These are phyloP conservation scores for Secale cereale DNA, from an alignment of 176 grass and related monocot species.

Conservation along the genomic window DNA sequence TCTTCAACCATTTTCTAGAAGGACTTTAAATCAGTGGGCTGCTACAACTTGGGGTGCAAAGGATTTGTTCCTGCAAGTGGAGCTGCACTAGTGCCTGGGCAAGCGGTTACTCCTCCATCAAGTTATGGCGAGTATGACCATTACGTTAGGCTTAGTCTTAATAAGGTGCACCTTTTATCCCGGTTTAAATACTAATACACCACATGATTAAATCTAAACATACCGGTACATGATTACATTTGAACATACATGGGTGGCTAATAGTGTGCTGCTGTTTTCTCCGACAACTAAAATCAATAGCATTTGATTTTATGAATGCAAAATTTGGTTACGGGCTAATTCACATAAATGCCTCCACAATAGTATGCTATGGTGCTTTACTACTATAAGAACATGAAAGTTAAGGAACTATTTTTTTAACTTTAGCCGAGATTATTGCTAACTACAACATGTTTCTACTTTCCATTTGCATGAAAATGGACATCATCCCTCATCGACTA, in stretches of 20 bases:
- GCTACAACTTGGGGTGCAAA: slow-evolving; percentile 28
- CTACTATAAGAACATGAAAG: neutral
- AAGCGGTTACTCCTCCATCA: slow-evolving; percentile 10
- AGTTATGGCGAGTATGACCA: neutral
- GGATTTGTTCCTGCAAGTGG: slow-evolving; percentile 33
- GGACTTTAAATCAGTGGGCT: neutral
- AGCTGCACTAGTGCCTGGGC: slow-evolving; percentile 17
- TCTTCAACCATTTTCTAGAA: neutral
- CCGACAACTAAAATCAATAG: neutral
- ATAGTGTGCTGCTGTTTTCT: neutral
- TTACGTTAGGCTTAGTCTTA: slow-evolving; percentile 26
- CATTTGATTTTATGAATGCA: neutral
- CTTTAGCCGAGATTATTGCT: neutral
- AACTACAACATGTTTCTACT: neutral
- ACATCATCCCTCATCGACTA: neutral
- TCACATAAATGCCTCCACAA: neutral
- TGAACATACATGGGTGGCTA: neutral
- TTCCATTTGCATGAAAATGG: neutral
- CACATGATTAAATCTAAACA: neutral
- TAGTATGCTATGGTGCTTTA: neutral
- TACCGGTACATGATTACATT: no score
- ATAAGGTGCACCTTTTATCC: neutral
- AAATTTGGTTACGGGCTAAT: neutral
- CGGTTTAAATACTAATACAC: neutral
- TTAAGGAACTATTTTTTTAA: neutral